Conservation (phyloP, 192 early-diverging fungal species). For the Dissophora globulifera region DNA sequence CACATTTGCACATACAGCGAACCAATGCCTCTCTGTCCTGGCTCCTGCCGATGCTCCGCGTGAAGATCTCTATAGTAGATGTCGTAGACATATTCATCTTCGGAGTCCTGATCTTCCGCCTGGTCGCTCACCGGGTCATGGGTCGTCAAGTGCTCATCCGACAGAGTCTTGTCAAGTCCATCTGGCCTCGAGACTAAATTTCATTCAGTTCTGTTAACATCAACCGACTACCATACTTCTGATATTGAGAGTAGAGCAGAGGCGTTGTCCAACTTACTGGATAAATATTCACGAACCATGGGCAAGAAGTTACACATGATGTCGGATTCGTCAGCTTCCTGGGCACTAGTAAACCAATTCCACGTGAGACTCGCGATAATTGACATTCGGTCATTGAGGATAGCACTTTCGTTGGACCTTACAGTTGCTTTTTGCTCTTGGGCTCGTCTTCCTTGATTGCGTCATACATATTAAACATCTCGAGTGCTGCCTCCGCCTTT, state of each 20-base stretch:
- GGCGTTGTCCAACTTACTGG: conserved; percentile 53
- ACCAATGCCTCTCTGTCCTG: conserved; percentile 49
- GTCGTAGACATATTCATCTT: conserved; percentile 81
- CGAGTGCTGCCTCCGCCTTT: conserved; percentile 53
- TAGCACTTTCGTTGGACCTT: neutral
- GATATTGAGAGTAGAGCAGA: too few species aligned
- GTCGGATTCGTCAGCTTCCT: conserved; percentile 55
- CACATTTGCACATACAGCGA: conserved; percentile 55
- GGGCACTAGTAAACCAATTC: conserved; percentile 6
- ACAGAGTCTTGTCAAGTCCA: too few species aligned
- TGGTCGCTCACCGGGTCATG: neutral
- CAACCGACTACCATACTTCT: too few species aligned
- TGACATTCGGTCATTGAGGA: neutral
- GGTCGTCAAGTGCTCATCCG: neutral
- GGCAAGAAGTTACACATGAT: conserved; percentile 75
- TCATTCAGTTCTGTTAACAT: too few species aligned
- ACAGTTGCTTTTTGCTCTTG: conserved; percentile 54
- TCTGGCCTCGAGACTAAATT: too few species aligned
- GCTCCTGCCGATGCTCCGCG: conserved; percentile 21
- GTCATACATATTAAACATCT: conserved; percentile 72
- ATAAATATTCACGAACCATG: conserved; percentile 74
- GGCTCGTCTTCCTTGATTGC: conserved; percentile 68
- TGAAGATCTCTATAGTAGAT: conserved; percentile 72
- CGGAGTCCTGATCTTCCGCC: conserved; percentile 37
- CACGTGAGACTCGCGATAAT: neutral